Percentiles rank a stretch among this genome's conserved stretches.
Conservation (phyloP, 768 basidiomycete species). For the Lactarius sanguifluus region DNA sequence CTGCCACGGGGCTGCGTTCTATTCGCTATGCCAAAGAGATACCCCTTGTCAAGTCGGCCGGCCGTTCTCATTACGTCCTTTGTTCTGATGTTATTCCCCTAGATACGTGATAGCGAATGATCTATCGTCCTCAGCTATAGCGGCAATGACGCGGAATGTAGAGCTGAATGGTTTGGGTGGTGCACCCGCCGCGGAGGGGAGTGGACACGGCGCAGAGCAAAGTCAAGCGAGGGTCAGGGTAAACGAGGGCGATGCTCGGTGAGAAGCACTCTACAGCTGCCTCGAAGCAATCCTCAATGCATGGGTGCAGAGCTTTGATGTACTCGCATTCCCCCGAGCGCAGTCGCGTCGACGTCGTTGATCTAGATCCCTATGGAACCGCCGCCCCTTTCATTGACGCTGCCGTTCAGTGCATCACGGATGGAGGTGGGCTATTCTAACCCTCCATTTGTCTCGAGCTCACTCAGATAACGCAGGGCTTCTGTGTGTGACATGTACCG, state of each 20-base stretch:
- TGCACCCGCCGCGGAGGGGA: slow-evolving; percentile 28
- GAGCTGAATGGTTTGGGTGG: slow-evolving; percentile 71
- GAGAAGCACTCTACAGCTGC: slow-evolving; percentile 29
- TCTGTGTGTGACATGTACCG: slow-evolving; percentile 95
- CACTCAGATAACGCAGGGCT: slow-evolving; percentile 52
- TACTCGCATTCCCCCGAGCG: slow-evolving; percentile 78
- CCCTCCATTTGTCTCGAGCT: not conserved
- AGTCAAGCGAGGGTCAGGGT: slow-evolving; percentile 62
- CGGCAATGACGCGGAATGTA: slow-evolving; percentile 84
- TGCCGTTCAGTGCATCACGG: slow-evolving; percentile 84
- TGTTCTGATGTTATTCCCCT: not conserved
- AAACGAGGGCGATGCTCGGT: slow-evolving; percentile 96
- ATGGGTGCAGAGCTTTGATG: slow-evolving; percentile 69
- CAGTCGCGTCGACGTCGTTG: slow-evolving; percentile 87
- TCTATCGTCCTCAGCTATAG: slow-evolving; percentile 75
- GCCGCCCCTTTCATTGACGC: slow-evolving; percentile 96
- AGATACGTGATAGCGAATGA: slow-evolving; percentile 94
- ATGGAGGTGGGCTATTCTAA: slow-evolving; percentile 61
- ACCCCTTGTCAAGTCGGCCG: slow-evolving; percentile 74
- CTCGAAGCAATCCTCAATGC: not conserved
- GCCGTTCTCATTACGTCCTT: not conserved
- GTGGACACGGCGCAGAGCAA: slow-evolving; percentile 15
- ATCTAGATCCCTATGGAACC: slow-evolving; percentile 97
- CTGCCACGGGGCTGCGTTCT: slow-evolving; percentile 92
- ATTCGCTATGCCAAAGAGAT: slow-evolving; percentile 99